Percentiles rank a stretch among this genome's conserved stretches.
Conservation (phyloP, 2,329 filamentous ascomycete species). For the Fusarium setosum region DNA sequence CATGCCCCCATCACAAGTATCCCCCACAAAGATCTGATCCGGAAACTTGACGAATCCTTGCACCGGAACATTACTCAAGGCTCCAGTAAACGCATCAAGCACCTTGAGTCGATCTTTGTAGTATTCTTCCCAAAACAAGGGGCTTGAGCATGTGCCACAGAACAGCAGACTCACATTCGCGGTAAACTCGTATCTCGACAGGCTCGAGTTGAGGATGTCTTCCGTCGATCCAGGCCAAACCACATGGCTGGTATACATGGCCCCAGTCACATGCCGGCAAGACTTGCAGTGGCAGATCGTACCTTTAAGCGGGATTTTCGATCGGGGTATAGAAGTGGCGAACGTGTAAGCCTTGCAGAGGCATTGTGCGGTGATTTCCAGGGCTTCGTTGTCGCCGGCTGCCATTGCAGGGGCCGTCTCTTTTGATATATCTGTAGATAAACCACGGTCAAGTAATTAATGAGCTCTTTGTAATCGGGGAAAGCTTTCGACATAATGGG, state of each 20-base stretch:
- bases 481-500: no score
- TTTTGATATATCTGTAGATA: no score
- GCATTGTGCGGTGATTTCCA: constrained; percentile 50
- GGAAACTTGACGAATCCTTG: constrained; percentile 46
- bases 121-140: constrained; percentile 54
- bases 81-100: constrained; percentile 52
- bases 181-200: constrained; percentile 53
- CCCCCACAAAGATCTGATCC: constrained; percentile 58
- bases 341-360: constrained; percentile 58
- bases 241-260: constrained; percentile 49
- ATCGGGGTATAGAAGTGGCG: constrained; percentile 45
- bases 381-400: neutral
- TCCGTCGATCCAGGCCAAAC: constrained; percentile 35
- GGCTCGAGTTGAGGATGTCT: constrained; percentile 30
- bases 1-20: constrained; percentile 65
- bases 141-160: constrained; percentile 56
- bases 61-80: constrained; percentile 44
- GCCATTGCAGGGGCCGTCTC: no score
- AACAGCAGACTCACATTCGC: constrained; percentile 49
- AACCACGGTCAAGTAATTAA: no score
- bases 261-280: constrained; percentile 58
- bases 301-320: constrained; percentile 54
- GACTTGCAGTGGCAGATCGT: constrained; percentile 61
- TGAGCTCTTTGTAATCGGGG: no score
- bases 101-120: constrained; percentile 7